Base-by-base conservation (phyloP, 164 flowering plant species). In the Aristolochia contorta region DNA sequence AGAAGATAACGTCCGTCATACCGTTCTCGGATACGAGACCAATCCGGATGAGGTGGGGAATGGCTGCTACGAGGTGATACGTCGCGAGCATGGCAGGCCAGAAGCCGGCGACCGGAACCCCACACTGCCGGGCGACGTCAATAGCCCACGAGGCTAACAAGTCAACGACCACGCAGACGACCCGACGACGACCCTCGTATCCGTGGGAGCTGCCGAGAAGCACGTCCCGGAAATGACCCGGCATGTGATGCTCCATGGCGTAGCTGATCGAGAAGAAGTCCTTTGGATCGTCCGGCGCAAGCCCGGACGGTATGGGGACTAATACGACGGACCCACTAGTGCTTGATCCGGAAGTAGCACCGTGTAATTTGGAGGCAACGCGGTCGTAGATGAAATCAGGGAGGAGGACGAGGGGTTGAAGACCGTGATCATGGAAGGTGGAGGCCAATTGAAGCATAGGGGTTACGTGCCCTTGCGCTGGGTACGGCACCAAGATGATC, bases 1-100 rank as follows among this genome's bases (percentile, higher is more conserved):
- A n/a, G n/a, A n/a, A n/a, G n/a, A n/a, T n/a, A n/a, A n/a, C n/a
- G n/a, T n/a, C n/a, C n/a, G n/a, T n/a, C n/a, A 60, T 65, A 76
- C 95, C 97, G 50, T 72, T 50, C 19, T 82, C 79, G 12, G 91
- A 80, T 56, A 90, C 72, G 56, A 80, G 51, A 13, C 86, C 84
- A 0, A 57, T 23, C 8, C 49, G 63, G 55, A 85, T 60, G 79
- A 90, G 60, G 21, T 80, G 65, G 0, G 92, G 97, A 43, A 87
- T 87, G 50, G 87, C 77, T 0, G 65, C 16, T 16, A 85, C 75
- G 66, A 90, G 61, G 0, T 68, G 69, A 62, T 83, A 91, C 12
- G 86, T 76, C 33, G 86, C 86, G 6, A 80, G 60, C 97, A 91
- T 91, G 65, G 88, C 96, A 1, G 96, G 86, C 97, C 95, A 91